Evolutionary conservation across 2,329 filamentous ascomycete species (phyloP).

Genomic region (Bipolaris victoriae): DNA sequence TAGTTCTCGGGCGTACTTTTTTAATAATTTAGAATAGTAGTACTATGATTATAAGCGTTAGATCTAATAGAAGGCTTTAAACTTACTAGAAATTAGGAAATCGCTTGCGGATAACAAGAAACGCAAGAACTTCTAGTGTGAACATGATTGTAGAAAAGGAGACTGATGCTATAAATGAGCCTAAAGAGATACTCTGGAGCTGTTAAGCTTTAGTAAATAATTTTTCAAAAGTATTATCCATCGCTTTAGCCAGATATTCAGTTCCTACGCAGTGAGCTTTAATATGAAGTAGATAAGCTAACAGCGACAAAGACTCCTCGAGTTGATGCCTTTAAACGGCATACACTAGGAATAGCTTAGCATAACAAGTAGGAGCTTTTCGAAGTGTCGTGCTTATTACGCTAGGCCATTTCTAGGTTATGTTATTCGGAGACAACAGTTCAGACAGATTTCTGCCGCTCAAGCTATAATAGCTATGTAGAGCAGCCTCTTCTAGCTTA

Average conservation of each 20-base stretch:
- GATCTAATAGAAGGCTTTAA: background rate
- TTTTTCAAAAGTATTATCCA: constrained; percentile 14
- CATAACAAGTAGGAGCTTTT: too few species aligned
- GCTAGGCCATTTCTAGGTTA: background rate
- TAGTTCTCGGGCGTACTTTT: background rate
- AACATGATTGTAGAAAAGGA: constrained; percentile 13
- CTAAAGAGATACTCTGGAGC: constrained; percentile 10
- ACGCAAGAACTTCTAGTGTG: constrained; percentile 12
- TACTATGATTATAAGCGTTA: constrained; percentile 2
- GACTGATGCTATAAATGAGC: constrained; percentile 14
- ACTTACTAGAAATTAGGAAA: constrained; percentile 16
- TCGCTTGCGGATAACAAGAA: constrained; percentile 9
- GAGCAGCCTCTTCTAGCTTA: background rate
- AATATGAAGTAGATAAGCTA: too few species aligned
- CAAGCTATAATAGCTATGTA: too few species aligned
- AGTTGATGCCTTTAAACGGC: too few species aligned
- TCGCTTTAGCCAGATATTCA: constrained; percentile 5
- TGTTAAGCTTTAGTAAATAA: constrained; percentile 17
- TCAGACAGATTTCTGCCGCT: too few species aligned
- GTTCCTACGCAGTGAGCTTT: background rate
- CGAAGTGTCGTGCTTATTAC: background rate
- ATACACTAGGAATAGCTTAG: too few species aligned
- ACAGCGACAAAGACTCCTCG: too few species aligned
- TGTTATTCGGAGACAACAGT: too few species aligned
- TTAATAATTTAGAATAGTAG: background rate